phyloP scores from a whole-genome alignment of 345 rosid species.

The Carallia pectinifolia region DNA sequence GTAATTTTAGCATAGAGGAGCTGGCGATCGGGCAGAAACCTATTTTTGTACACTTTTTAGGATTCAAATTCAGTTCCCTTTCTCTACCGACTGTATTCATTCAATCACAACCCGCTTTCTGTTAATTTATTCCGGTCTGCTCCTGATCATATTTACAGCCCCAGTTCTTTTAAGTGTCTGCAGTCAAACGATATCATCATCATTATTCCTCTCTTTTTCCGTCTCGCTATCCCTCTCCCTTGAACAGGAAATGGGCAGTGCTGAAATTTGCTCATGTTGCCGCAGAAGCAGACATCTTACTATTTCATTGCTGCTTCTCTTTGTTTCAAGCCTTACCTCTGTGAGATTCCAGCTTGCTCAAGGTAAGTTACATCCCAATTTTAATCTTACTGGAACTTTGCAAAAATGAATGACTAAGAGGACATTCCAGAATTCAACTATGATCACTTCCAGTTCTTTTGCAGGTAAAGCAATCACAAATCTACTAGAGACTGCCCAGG shows the following conservation, averaged over 20 bases:
- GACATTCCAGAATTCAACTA: background rate
- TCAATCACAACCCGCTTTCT: conserved; percentile 19
- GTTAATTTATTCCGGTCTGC: conserved; percentile 8
- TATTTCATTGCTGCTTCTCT: conserved; percentile 34
- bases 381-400: background rate
- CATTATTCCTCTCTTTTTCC: background rate
- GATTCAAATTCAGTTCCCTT: conserved; percentile 23
- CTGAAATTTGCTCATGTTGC: conserved; percentile 26
- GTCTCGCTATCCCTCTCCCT: background rate
- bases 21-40: conserved; percentile 29
- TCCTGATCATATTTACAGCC: background rate
- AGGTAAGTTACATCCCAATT: conserved; percentile 22
- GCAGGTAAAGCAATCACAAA: conserved; percentile 36
- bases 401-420: background rate
- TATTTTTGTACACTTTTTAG: conserved; percentile 28
- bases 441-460: conserved; percentile 9
- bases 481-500: conserved; percentile 30
- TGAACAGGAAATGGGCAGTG: conserved; percentile 31
- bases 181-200: conserved; percentile 6
- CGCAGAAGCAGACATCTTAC: conserved; percentile 25
- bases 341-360: conserved; percentile 30
- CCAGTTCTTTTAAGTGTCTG: conserved; percentile 10
- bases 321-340: conserved; percentile 32
- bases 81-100: conserved; percentile 17
- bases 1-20: conserved; percentile 23